Evolutionary conservation across 108 stramenopile species (phyloP).

Genomic region (Nitzschia sp.): DNA sequence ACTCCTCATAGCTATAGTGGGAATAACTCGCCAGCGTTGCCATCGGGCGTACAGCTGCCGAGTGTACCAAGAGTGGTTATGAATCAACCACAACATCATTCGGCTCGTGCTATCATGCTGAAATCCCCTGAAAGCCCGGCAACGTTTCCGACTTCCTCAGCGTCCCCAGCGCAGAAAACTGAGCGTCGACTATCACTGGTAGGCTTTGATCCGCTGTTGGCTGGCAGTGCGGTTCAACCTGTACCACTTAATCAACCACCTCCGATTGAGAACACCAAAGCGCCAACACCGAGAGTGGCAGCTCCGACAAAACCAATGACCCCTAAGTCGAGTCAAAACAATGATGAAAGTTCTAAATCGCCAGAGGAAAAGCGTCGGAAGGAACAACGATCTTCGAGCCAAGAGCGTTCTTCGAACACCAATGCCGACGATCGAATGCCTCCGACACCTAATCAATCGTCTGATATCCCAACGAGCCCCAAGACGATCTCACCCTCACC

Average conservation of each 20-base stretch:
- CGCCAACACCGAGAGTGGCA: neutral
- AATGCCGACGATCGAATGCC: neutral
- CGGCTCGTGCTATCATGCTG: neutral
- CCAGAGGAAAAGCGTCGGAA: neutral
- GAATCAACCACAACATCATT: neutral
- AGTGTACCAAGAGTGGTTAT: too few relatives aligned
- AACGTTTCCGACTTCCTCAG: neutral
- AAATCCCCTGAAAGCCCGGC: neutral
- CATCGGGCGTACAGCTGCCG: too few relatives aligned
- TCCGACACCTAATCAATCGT: neutral
- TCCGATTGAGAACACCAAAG: neutral
- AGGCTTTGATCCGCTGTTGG: slow-evolving; percentile 12
- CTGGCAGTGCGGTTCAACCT: neutral
- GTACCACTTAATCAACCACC: neutral
- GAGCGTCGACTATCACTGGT: neutral
- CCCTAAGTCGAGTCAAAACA: neutral
- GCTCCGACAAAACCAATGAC: neutral
- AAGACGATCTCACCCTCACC: neutral
- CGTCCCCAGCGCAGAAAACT: neutral
- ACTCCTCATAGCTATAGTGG: too few relatives aligned
- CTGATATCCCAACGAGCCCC: neutral
- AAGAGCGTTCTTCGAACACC: neutral
- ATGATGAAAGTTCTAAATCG: neutral
- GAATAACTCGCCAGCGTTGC: too few relatives aligned
- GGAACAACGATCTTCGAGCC: neutral